These are phyloP conservation scores for Sistotremastrum niveocremeum DNA, from an alignment of 768 basidiomycete genomes.

Conservation along the genomic window DNA sequence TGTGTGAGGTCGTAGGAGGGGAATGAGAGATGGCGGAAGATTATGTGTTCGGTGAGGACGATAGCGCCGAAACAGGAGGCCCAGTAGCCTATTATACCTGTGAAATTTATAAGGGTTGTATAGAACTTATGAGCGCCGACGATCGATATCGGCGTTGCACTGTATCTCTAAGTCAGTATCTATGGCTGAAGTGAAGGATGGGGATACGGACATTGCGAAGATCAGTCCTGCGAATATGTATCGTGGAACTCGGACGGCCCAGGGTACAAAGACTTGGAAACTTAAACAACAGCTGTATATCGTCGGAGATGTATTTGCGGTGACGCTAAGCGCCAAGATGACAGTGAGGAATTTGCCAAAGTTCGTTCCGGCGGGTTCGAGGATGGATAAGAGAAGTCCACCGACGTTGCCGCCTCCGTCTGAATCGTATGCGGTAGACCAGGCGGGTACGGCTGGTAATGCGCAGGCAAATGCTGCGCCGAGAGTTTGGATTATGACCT, in stretches of 20 bases:
- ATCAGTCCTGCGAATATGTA: slow-evolving; percentile 57
- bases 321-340: slow-evolving; percentile 60
- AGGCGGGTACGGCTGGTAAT: slow-evolving; percentile 38
- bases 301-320: slow-evolving; percentile 69
- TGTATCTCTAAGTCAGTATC: slow-evolving; percentile 12
- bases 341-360: slow-evolving; percentile 65
- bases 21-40: slow-evolving; percentile 43
- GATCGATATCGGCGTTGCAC: slow-evolving; percentile 55
- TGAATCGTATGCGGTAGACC: slow-evolving; percentile 37
- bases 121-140: slow-evolving; percentile 60
- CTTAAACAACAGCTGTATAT: slow-evolving; percentile 72
- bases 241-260: slow-evolving; percentile 43
- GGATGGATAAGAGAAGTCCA: slow-evolving; percentile 47
- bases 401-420: slow-evolving; percentile 35
- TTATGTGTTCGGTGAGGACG: slow-evolving; percentile 50
- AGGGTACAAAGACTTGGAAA: slow-evolving; percentile 56
- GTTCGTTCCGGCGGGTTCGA: slow-evolving; percentile 38
- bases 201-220: slow-evolving; percentile 42
- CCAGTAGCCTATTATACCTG: slow-evolving; percentile 61
- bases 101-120: slow-evolving; percentile 44
- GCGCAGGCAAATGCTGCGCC: slow-evolving; percentile 58
- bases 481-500: slow-evolving; percentile 35
- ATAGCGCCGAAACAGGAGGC: slow-evolving; percentile 43
- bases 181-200: slow-evolving; percentile 1
- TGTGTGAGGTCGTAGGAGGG: slow-evolving; percentile 30